Evolutionary conservation across 179 eudicot genomes (phyloP).

Genomic region (Corrigiola litoralis): DNA sequence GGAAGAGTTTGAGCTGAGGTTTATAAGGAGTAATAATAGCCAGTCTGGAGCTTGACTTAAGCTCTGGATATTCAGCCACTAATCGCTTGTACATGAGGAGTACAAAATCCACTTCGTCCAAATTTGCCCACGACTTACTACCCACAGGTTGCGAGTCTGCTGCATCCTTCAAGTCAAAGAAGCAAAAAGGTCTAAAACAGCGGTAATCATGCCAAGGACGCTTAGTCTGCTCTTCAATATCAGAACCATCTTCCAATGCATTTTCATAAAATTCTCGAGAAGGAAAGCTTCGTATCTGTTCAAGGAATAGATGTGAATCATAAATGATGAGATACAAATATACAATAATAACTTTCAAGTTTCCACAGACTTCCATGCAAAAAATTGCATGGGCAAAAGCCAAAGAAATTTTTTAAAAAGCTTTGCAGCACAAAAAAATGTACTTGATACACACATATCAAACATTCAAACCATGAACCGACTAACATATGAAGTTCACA

Average conservation of each 20-base stretch:
- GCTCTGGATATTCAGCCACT: slow-evolving; percentile 70
- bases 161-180: slow-evolving; percentile 86
- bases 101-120: slow-evolving; percentile 86
- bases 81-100: slow-evolving; percentile 69
- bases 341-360: too few species aligned
- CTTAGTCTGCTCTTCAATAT: slow-evolving; percentile 56
- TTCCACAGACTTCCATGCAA: not conserved
- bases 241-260: slow-evolving; percentile 78
- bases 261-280: slow-evolving; percentile 76
- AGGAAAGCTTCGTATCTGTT: slow-evolving; percentile 85
- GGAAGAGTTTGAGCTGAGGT: slow-evolving; percentile 73
- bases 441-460: too few species aligned
- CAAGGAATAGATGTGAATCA: slow-evolving; percentile 10
- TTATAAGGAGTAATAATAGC: slow-evolving; percentile 91
- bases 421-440: too few species aligned
- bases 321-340: not conserved
- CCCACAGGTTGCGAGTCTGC: slow-evolving; percentile 61
- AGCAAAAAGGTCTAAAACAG: slow-evolving; percentile 97
- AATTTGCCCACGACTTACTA: slow-evolving; percentile 70
- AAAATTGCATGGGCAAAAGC: not conserved
- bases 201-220: slow-evolving; percentile 77
- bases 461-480: too few species aligned
- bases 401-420: too few species aligned
- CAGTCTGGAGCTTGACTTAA: slow-evolving; percentile 67
- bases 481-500: too few species aligned